phyloP scores from a whole-genome alignment of 768 basidiomycete species.

The Dioszegia crocea region DNA sequence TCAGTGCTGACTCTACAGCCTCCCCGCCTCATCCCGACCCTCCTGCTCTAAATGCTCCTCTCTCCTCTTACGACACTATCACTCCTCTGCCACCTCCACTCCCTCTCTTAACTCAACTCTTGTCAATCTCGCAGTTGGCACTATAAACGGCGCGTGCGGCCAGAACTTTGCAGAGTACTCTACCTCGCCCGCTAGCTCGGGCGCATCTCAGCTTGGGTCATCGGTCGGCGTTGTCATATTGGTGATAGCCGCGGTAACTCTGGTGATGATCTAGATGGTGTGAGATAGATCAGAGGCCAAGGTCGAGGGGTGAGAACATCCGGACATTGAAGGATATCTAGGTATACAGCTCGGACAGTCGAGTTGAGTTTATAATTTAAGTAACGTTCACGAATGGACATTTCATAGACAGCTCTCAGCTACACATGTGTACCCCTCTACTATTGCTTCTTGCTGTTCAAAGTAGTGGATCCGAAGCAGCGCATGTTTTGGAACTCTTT shows the following conservation, averaged over 20 bases:
- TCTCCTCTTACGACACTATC: slow-evolving; percentile 27
- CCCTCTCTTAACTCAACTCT: slow-evolving; percentile 33
- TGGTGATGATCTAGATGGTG: too few relatives aligned
- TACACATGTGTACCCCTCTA: too few relatives aligned
- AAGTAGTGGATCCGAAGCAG: too few relatives aligned
- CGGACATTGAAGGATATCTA: not conserved
- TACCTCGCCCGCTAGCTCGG: not conserved
- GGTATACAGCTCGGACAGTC: too few relatives aligned
- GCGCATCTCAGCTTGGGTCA: not conserved
- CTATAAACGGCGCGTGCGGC: slow-evolving; percentile 35
- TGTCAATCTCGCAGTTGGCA: slow-evolving; percentile 23
- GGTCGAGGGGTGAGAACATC: too few relatives aligned
- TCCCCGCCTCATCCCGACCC: slow-evolving; percentile 29
- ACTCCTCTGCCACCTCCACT: slow-evolving; percentile 13
- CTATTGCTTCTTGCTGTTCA: too few relatives aligned
- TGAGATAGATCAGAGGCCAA: too few relatives aligned
- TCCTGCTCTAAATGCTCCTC: slow-evolving; percentile 40
- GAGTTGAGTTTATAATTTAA: too few relatives aligned
- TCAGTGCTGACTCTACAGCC: slow-evolving; percentile 12
- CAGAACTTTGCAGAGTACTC: slow-evolving; percentile 14
- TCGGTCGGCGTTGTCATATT: not conserved
- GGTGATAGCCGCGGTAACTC: not conserved
- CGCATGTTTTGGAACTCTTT: too few relatives aligned
- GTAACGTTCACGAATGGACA: too few relatives aligned
- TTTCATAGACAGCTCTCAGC: too few relatives aligned